Percentiles rank a stretch among this genome's conserved stretches.
phyloP scores from a whole-genome alignment of 805 yeast genomes.

The Limtongia smithiae region DNA sequence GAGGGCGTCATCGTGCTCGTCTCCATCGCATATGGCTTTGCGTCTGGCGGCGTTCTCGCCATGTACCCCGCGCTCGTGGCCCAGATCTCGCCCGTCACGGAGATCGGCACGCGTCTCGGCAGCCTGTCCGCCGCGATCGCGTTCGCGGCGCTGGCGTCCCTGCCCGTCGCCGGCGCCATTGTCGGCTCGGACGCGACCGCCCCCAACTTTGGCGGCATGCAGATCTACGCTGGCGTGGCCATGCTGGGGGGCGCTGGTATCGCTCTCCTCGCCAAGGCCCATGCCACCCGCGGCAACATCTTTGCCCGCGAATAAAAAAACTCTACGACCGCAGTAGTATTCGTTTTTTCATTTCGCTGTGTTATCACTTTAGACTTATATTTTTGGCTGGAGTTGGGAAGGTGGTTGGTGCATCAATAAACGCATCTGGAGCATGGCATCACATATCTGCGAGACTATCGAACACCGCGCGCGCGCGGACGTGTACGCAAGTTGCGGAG shows the following conservation, averaged over 20 bases:
- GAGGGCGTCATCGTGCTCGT: slow-evolving; percentile 29
- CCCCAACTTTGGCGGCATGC: slow-evolving; percentile 20
- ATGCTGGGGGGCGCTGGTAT: slow-evolving; percentile 20
- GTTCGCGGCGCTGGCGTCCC: slow-evolving; percentile 41
- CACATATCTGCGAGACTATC: no score
- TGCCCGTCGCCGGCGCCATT: slow-evolving; percentile 36
- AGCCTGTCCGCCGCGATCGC: slow-evolving; percentile 56
- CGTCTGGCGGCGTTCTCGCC: slow-evolving; percentile 38
- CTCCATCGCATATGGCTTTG: slow-evolving; percentile 36
- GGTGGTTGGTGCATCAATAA: no score
- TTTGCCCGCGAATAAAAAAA: slow-evolving; percentile 11
- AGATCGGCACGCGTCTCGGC: slow-evolving; percentile 51
- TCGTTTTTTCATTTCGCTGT: no score
- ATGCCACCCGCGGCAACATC: slow-evolving; percentile 21
- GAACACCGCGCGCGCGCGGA: no score
- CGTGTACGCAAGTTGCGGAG: no score
- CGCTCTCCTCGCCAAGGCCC: slow-evolving; percentile 22
- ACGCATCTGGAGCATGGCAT: no score
- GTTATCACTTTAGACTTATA: no score
- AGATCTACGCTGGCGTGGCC: slow-evolving; percentile 29
- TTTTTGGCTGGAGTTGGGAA: no score
- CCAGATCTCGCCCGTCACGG: slow-evolving; percentile 31
- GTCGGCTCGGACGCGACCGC: slow-evolving; percentile 11
- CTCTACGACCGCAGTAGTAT: no score
- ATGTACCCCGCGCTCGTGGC: slow-evolving; percentile 38